Percentiles rank a stretch among this genome's conserved stretches.
Conservation (phyloP, 164 flowering plant genomes). For the Dillenia turbinata region DNA sequence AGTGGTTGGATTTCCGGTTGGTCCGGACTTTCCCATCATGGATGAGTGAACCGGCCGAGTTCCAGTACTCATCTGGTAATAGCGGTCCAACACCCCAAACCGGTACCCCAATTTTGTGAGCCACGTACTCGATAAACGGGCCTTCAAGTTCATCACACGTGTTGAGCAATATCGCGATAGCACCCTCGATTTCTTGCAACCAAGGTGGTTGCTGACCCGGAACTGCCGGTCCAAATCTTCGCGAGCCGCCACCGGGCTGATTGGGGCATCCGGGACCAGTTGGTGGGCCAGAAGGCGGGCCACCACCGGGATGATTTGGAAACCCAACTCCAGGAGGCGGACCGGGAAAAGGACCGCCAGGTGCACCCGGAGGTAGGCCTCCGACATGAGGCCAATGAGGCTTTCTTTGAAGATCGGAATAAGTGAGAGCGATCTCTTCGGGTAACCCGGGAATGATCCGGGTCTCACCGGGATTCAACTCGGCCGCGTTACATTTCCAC, state of each 20-base stretch:
- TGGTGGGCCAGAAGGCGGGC: neutral
- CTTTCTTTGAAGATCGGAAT: slow-evolving; percentile 22
- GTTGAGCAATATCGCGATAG: slow-evolving; percentile 46
- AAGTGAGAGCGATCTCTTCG: slow-evolving; percentile 29
- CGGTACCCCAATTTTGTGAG: slow-evolving; percentile 28
- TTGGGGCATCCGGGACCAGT: neutral
- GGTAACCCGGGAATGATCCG: slow-evolving; percentile 41
- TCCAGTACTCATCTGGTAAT: slow-evolving; percentile 53
- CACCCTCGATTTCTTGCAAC: slow-evolving; percentile 33
- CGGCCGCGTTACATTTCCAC: slow-evolving; percentile 29
- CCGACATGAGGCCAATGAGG: slow-evolving; percentile 2
- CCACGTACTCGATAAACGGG: slow-evolving; percentile 42
- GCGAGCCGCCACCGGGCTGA: slow-evolving; percentile 11
- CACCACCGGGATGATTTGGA: neutral
- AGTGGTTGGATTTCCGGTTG: slow-evolving; percentile 20
- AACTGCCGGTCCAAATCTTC: neutral
- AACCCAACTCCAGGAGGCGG: neutral
- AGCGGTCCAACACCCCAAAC: slow-evolving; percentile 67
- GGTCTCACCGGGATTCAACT: slow-evolving; percentile 27
- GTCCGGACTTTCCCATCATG: slow-evolving; percentile 29
- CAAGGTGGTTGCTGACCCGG: slow-evolving; percentile 41
- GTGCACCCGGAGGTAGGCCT: neutral
- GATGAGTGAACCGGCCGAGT: slow-evolving; percentile 19
- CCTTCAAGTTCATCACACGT: slow-evolving; percentile 54
- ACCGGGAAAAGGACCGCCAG: slow-evolving; percentile 4